Conservation (phyloP, 305 asterid genomes). For the Ajuga reptans region DNA sequence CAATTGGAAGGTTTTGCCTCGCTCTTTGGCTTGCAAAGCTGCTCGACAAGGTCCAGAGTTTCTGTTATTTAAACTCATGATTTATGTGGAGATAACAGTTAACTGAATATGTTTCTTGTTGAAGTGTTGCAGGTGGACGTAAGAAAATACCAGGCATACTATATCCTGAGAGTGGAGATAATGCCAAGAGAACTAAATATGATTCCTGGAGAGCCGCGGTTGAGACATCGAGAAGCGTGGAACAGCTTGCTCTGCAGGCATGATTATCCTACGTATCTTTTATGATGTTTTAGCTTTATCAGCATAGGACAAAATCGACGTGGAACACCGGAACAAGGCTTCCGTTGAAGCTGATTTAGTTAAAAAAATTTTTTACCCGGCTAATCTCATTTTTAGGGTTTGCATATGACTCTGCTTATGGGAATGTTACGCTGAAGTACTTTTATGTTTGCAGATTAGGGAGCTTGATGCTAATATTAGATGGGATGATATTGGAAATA, state of each 20-base stretch:
- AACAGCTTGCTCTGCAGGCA: constrained; percentile 87
- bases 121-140: constrained; percentile 57
- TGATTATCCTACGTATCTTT: constrained; percentile 21
- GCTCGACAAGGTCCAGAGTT: constrained; percentile 71
- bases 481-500: constrained; percentile 78
- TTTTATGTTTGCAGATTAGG: constrained; percentile 58
- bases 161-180: constrained; percentile 77
- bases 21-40: constrained; percentile 70
- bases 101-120: constrained; percentile 23
- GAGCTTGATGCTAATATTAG: constrained; percentile 76
- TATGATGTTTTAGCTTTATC: constrained; percentile 2
- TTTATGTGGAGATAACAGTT: constrained; percentile 23
- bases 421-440: constrained; percentile 16
- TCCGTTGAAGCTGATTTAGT: constrained; percentile 1
- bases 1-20: constrained; percentile 77
- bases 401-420: constrained; percentile 4
- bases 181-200: constrained; percentile 61
- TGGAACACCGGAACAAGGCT: constrained; percentile 9
- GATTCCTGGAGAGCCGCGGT: constrained; percentile 88
- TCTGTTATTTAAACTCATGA: constrained; percentile 7
- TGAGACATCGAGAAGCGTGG: constrained; percentile 66
- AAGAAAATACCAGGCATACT: constrained; percentile 67
- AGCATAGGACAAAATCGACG: neutral
- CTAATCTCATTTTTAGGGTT: constrained; percentile 1
- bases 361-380: constrained; percentile 1